Base-by-base conservation (phyloP, 1,284 basidiomycete genomes). In the Moesziomyces parantarcticus region DNA sequence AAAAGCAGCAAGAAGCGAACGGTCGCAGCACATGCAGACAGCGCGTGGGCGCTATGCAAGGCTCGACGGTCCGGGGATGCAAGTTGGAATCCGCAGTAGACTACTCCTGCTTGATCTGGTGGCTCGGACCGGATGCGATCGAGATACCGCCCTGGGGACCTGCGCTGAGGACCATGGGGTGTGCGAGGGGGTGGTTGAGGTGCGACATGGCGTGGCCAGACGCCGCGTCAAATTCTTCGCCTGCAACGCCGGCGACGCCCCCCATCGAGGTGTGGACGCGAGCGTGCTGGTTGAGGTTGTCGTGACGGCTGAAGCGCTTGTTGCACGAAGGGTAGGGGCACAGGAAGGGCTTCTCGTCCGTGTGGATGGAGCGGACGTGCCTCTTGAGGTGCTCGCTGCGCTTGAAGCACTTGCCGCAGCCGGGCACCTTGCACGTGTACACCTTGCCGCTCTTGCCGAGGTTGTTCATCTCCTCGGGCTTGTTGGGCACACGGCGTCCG, bases 361-460 rank as follows among this genome's bases (percentile, higher is more conserved):
- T 80, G 64, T 81, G 79, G 44, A 81, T 81, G 47, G 76, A 78
- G n/a, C 78, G 67, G 14, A 81, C 75, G 49, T 81, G 79, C 21
- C 79, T 58, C 71, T 81, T 81, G 59, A 81, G 72, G 43, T 81
- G 79, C 57, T 81, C 79, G 59, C 75, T 77, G 22, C 79, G 76
- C 58, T 79, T 79, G 72, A 81, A 81, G 50, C 76, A 78, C 59
- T 81, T 81, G 55, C 78, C 78, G 40, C 79, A 81, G 41, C 78
- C 79, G 26, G 76, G 77, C 18, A 81, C 79, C 50, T 78, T 77
- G 77, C 79, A 81, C 16, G 76, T 78, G 65, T 79, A 80, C n/a
- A 81, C 73, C 63, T 78, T 80, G 58, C 78, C 79, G 42, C 76
- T 76, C 75, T 81, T 81, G 50, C 78, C 78, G 42, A 81, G 70